phyloP scores from a whole-genome alignment of 2,329 filamentous ascomycete species.

The Fusarium sp. region DNA sequence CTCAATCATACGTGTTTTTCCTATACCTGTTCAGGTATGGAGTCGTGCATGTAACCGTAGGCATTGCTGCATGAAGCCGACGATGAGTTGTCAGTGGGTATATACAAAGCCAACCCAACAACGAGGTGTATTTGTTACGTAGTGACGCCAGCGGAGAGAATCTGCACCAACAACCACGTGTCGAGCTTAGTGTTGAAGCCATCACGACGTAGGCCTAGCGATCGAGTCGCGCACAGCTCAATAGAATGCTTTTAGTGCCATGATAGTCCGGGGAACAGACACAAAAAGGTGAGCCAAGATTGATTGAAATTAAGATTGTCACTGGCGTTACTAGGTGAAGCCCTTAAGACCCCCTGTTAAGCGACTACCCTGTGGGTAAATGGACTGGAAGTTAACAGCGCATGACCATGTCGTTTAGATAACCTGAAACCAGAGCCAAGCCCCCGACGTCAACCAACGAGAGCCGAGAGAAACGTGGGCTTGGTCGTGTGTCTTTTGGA shows the following conservation, averaged over 20 bases:
- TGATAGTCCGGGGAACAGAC: slow-evolving; percentile 21
- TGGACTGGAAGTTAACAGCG: slow-evolving; percentile 20
- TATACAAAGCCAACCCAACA: slow-evolving; percentile 1
- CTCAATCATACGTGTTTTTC: slow-evolving; percentile 12
- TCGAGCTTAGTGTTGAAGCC: background rate
- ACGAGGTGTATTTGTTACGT: background rate
- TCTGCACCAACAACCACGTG: background rate
- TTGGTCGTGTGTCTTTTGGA: slow-evolving; percentile 6
- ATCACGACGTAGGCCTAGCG: background rate
- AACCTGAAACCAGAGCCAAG: slow-evolving; percentile 40
- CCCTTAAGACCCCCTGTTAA: slow-evolving; percentile 17
- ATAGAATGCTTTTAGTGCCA: slow-evolving; percentile 1
- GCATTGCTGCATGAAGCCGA: slow-evolving; percentile 17
- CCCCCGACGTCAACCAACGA: slow-evolving; percentile 2
- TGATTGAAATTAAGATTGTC: slow-evolving; percentile 40
- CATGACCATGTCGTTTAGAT: slow-evolving; percentile 34
- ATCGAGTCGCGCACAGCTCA: background rate
- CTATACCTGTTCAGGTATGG: background rate
- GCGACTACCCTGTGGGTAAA: background rate
- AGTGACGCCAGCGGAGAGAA: background rate
- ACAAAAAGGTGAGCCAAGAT: background rate
- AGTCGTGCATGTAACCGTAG: slow-evolving; percentile 5
- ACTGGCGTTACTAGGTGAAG: slow-evolving; percentile 31
- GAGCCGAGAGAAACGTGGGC: background rate
- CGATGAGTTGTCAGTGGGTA: slow-evolving; percentile 24